Evolutionary conservation across 495 filamentous ascomycete species (phyloP).

Genomic region (Ascodesmis nigricans): DNA sequence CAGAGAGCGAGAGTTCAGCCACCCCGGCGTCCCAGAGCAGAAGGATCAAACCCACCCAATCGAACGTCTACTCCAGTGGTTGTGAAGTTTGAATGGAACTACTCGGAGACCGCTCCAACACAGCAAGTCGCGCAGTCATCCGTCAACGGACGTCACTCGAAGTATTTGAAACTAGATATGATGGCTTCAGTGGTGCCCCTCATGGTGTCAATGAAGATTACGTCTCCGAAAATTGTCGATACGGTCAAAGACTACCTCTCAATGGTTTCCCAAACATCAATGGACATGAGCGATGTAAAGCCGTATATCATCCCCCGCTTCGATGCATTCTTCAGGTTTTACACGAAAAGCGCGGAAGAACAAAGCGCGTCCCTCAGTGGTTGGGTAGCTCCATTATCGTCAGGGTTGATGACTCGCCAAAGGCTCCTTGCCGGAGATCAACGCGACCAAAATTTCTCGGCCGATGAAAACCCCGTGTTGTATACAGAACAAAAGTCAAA

Average conservation of each 20-base stretch:
- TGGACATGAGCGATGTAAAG: neutral
- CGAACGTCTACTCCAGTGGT: too few relatives aligned
- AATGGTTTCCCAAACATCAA: neutral
- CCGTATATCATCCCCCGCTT: constrained; percentile 1
- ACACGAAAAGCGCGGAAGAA: constrained; percentile 1
- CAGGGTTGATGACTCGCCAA: constrained; percentile 1
- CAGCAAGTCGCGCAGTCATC: neutral
- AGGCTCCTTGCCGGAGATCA: constrained; percentile 1
- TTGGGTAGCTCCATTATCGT: neutral
- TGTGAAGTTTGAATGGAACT: constrained; percentile 2
- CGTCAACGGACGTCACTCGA: neutral
- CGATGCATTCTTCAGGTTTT: constrained; percentile 7
- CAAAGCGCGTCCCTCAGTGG: neutral
- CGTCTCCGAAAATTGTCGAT: neutral
- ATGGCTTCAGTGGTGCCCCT: neutral
- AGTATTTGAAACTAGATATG: neutral
- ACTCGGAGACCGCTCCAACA: neutral
- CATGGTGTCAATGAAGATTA: constrained; percentile 2
- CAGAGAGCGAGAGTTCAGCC: neutral
- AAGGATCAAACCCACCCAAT: too few relatives aligned
- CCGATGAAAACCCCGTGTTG: too few relatives aligned
- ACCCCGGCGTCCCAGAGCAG: too few relatives aligned
- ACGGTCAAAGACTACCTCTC: neutral
- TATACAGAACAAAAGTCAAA: too few relatives aligned
- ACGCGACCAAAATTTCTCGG: neutral